Evolutionary conservation across 345 rosid species (phyloP).

Genomic region (Erysimum cheiranthoides): DNA sequence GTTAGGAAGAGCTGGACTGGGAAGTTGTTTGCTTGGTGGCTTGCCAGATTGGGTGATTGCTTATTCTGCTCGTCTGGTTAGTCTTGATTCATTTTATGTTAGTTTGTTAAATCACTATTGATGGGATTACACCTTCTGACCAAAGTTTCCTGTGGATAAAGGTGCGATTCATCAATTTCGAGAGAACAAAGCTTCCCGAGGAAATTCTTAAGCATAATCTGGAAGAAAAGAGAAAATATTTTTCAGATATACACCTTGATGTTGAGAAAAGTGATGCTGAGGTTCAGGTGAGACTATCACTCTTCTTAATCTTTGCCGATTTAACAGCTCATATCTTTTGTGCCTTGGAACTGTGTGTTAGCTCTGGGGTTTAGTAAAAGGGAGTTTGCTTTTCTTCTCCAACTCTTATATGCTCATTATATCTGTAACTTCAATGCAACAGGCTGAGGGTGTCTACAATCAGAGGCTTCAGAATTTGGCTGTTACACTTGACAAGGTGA

Average conservation of each 20-base stretch:
- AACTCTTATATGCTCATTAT: slow-evolving; percentile 25
- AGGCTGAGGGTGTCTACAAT: slow-evolving; percentile 99
- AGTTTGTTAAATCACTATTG: slow-evolving; percentile 10
- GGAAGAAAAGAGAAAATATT: slow-evolving; percentile 92
- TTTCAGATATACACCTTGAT: slow-evolving; percentile 71
- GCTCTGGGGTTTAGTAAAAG: slow-evolving; percentile 26
- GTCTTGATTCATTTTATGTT: slow-evolving; percentile 40
- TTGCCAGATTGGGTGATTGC: slow-evolving; percentile 96
- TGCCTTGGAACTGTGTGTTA: slow-evolving; percentile 9
- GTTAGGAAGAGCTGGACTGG: slow-evolving; percentile 95
- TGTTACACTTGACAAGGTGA: slow-evolving; percentile 96
- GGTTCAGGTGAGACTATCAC: slow-evolving; percentile 75
- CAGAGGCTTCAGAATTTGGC: slow-evolving; percentile 99
- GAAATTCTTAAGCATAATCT: slow-evolving; percentile 90
- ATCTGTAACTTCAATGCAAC: slow-evolving; percentile 39
- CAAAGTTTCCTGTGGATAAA: slow-evolving; percentile 48
- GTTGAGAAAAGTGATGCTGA: slow-evolving; percentile 99
- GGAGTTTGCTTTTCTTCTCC: slow-evolving; percentile 13
- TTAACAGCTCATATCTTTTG: slow-evolving; percentile 8
- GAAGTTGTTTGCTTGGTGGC: slow-evolving; percentile 98
- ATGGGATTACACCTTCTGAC: slow-evolving; percentile 33
- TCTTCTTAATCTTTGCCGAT: slow-evolving; percentile 17
- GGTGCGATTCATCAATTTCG: slow-evolving; percentile 96
- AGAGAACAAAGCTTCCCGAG: slow-evolving; percentile 95
- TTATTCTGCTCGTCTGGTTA: slow-evolving; percentile 94